Conservation (phyloP, 768 basidiomycete genomes). For the Polyporus arcularius region DNA sequence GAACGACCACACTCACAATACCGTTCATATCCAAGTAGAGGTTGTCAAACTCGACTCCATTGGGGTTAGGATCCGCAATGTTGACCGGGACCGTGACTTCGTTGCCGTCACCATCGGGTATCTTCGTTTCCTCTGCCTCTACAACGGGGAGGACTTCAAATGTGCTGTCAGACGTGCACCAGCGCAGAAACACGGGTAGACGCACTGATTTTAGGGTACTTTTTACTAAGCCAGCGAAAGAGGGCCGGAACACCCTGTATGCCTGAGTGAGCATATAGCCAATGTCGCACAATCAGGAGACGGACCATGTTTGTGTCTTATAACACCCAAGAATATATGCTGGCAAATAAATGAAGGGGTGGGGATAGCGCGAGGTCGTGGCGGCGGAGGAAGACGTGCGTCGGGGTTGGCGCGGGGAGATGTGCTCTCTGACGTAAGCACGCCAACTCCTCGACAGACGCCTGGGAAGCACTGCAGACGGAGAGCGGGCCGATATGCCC, state of each 20-base stretch:
- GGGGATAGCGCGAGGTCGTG: not conserved
- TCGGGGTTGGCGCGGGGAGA: conserved; percentile 3
- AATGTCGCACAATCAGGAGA: not conserved
- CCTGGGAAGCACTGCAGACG: not conserved
- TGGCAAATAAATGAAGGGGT: not conserved
- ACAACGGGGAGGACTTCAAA: conserved; percentile 68
- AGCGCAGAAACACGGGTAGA: conserved; percentile 13
- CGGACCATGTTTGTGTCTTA: conserved; percentile 15
- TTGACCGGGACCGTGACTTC: conserved; percentile 75
- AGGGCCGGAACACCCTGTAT: conserved; percentile 93
- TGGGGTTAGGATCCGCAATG: conserved; percentile 85
- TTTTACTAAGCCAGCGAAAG: conserved; percentile 98
- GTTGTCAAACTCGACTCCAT: conserved; percentile 93
- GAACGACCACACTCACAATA: conserved; percentile 60
- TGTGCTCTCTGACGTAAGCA: not conserved
- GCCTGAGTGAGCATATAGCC: not conserved
- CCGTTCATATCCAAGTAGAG: conserved; percentile 99
- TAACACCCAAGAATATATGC: not conserved
- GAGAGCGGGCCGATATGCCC: not conserved
- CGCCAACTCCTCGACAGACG: not conserved
- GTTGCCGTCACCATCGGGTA: conserved; percentile 67
- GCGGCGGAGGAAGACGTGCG: not conserved
- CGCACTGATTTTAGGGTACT: conserved; percentile 96
- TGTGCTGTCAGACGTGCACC: not conserved
- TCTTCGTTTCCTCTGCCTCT: conserved; percentile 80